Evolutionary conservation across 306 rosid species (phyloP).

Genomic region (Quercus alba): DNA sequence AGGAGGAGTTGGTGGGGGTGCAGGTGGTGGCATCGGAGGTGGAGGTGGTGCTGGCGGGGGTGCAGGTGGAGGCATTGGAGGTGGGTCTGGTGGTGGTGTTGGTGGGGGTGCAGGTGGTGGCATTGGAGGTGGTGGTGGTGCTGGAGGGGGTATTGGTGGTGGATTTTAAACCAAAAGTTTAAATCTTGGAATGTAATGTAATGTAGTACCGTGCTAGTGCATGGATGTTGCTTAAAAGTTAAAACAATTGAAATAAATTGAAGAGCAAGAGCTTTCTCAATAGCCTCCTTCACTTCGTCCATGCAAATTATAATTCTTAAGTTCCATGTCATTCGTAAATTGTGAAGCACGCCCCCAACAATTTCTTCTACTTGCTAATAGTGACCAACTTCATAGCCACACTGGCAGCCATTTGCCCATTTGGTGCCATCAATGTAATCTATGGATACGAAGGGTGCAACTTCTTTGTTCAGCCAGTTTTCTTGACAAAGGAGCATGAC

Average conservation of each 20-base stretch:
- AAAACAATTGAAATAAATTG: too few relatives aligned
- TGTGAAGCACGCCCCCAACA: too few relatives aligned
- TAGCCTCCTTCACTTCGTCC: too few relatives aligned
- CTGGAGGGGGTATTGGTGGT: slow-evolving; percentile 38
- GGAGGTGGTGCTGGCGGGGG: slow-evolving; percentile 23
- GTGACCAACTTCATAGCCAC: slow-evolving; percentile 32
- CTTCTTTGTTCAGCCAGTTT: slow-evolving; percentile 52
- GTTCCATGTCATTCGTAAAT: neutral
- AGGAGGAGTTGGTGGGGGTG: neutral
- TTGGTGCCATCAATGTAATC: slow-evolving; percentile 57
- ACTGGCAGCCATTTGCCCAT: slow-evolving; percentile 57
- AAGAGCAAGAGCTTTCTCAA: too few relatives aligned
- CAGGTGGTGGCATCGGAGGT: neutral
- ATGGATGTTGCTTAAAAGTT: too few relatives aligned
- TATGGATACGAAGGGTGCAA: slow-evolving; percentile 36
- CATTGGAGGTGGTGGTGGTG: slow-evolving; percentile 4
- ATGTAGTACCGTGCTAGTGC: too few relatives aligned
- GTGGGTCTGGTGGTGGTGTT: too few relatives aligned
- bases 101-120: slow-evolving; percentile 14
- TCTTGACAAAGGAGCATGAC: slow-evolving; percentile 45
- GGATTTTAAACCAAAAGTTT: slow-evolving; percentile 22
- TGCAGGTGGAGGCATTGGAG: slow-evolving; percentile 11
- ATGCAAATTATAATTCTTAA: too few relatives aligned
- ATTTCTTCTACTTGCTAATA: slow-evolving; percentile 1
- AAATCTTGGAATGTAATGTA: neutral